A percentile compares a stretch with the other conserved stretches of the same genome.
phyloP scores from a whole-genome alignment of 768 basidiomycete genomes.

The Termitomyces sp. region DNA sequence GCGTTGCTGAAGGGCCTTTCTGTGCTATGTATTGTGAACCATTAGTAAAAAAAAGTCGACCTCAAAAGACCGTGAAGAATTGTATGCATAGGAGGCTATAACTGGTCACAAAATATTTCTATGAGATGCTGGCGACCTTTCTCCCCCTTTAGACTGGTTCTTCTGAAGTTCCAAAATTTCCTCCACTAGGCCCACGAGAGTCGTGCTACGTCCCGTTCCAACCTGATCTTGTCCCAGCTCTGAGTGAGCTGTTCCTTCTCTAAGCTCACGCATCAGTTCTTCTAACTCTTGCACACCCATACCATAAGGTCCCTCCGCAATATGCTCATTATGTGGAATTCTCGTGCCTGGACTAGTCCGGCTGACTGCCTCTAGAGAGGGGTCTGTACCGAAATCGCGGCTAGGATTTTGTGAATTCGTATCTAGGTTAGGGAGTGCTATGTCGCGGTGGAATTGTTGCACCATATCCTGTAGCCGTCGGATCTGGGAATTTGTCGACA shows the following conservation, averaged over 20 bases:
- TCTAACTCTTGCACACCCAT: conserved; percentile 3
- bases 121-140: not conserved
- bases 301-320: not conserved
- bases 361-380: not conserved
- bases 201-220: conserved; percentile 1
- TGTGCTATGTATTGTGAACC: not conserved
- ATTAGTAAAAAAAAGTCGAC: not conserved
- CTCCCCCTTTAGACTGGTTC: not conserved
- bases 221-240: not conserved
- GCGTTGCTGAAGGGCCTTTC: not conserved
- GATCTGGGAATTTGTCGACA: not conserved
- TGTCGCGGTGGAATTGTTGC: not conserved
- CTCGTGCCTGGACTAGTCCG: too few relatives aligned
- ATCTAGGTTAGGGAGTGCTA: not conserved
- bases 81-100: not conserved
- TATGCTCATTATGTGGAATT: not conserved
- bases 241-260: not conserved
- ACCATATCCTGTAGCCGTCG: not conserved
- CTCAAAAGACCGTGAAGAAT: not conserved
- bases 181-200: not conserved
- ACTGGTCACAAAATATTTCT: not conserved
- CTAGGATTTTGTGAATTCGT: not conserved
- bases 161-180: not conserved
- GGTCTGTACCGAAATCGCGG: not conserved
- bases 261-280: conserved; percentile 3